Evolutionary conservation across 768 basidiomycete genomes (phyloP).

Genomic region (Zangia roseola): DNA sequence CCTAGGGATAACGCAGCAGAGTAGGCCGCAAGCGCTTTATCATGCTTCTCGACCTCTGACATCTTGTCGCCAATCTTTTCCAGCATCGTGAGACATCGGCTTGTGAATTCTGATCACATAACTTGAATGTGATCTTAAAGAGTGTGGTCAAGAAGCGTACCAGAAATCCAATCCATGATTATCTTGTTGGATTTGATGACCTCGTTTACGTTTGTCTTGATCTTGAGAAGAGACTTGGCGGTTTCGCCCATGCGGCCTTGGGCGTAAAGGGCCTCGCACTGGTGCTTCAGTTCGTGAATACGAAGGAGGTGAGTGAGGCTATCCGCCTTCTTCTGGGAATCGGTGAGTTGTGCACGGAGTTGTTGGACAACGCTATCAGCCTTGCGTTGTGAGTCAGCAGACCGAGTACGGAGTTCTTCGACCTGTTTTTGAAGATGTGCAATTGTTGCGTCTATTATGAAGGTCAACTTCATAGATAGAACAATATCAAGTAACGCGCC

Average conservation of each 20-base stretch:
- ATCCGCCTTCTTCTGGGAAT: neutral
- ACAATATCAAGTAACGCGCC: neutral
- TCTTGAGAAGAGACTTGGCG: neutral
- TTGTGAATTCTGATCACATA: neutral
- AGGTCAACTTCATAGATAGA: neutral
- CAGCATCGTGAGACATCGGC: neutral
- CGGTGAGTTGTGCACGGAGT: neutral
- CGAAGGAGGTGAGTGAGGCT: neutral
- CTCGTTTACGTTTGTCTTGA: neutral
- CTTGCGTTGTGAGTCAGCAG: too few relatives aligned
- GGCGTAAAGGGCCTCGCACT: neutral
- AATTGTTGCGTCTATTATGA: neutral
- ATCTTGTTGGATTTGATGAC: neutral
- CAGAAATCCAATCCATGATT: neutral
- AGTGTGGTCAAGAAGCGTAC: neutral
- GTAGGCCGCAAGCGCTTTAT: constrained; percentile 1
- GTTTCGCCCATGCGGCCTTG: neutral
- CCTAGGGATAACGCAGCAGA: neutral
- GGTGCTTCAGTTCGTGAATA: neutral
- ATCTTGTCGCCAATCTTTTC: neutral
- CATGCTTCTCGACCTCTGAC: neutral
- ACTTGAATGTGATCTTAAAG: neutral
- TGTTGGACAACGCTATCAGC: neutral
- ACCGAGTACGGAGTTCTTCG: too few relatives aligned
- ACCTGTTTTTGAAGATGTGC: neutral